A percentile compares a stretch with the other conserved stretches of the same genome.
These are phyloP conservation scores for Fusarium staphyleae DNA, from an alignment of 2,329 filamentous ascomycete genomes.

Conservation along the genomic window DNA sequence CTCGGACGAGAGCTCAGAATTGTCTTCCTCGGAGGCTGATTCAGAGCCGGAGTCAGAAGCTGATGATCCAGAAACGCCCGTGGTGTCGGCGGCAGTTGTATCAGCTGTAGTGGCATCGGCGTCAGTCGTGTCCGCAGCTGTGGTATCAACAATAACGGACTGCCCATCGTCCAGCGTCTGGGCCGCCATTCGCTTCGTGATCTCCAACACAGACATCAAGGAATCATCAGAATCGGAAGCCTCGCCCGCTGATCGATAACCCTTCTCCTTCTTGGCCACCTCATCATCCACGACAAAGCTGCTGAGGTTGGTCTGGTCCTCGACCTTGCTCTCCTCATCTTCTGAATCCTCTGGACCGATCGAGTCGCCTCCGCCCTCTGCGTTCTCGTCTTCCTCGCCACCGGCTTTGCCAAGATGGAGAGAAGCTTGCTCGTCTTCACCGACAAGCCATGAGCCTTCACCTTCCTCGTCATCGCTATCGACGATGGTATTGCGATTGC, in stretches of 20 bases:
- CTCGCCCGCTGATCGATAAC: conserved; percentile 38
- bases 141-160: conserved; percentile 21
- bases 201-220: conserved; percentile 46
- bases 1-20: conserved; percentile 38
- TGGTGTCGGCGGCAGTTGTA: conserved; percentile 22
- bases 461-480: conserved; percentile 75
- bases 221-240: conserved; percentile 45
- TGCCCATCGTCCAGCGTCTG: conserved; percentile 46
- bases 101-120: conserved; percentile 24
- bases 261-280: conserved; percentile 44
- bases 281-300: conserved; percentile 65
- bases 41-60: conserved; percentile 22
- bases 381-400: conserved; percentile 87
- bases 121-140: conserved; percentile 15
- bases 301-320: conserved; percentile 60
- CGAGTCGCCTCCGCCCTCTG: conserved; percentile 84
- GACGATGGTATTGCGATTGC: conserved; percentile 63
- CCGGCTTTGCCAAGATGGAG: conserved; percentile 77
- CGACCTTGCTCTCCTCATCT: conserved; percentile 60
- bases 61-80: conserved; percentile 22
- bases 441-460: conserved; percentile 81
- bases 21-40: conserved; percentile 35
- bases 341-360: conserved; percentile 74
- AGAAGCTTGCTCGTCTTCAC: conserved; percentile 67
- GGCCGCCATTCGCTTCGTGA: conserved; percentile 49